Base-by-base conservation (phyloP, 2,329 filamentous ascomycete genomes). In the Sporothrix euskadiensis region DNA sequence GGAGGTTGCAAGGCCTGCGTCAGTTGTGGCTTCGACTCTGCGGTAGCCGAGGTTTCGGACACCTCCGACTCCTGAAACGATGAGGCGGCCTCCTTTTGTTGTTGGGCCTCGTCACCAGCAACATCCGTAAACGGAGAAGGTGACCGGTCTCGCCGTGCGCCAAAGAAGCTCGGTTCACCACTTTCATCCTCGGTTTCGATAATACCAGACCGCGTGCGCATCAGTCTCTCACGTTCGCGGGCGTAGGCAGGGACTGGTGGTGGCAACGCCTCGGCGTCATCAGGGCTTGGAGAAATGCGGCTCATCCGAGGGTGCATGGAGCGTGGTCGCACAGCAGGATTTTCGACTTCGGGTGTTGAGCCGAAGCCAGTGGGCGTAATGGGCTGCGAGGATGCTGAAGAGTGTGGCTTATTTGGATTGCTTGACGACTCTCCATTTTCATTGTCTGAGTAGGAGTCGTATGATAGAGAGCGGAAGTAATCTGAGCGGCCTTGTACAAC, bases 241-340 rank as follows among this genome's bases (percentile, higher is more conserved):
- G 82, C 77, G 12, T 79, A 78, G 19, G 85, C 83, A 41, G 82
- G 83, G 54, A 75, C 79, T 35, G 83, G 82, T 56, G 83, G 78
- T 12, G 88, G 87, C 41, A 87, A 77, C 12, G 80, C 79, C 26
- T 85, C 85, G 14, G 54, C 56, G 14, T 68, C 56, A n/a, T 69
- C 54, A 1, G 85, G 84, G 0, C 84, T 86, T 1, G 85, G 84
- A 12, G 86, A 86, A 71, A 89, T 85, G 32, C 86, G 87, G 79
- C 92, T 93, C 84, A 94, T 88, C 39, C 90, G 88, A 32, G 92
- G 92, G 78, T 94, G 90, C 84, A 93, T 90, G 3, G 92, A 94
- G 75, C 88, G 84, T 1, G 92, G 92, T 72, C 92, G 87, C 72
- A 88, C 82, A 16, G 80, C 78, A 65, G 85, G 84, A 75, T 90